Evolutionary conservation across 2,329 filamentous ascomycete genomes (phyloP).

Genomic region (Penicillium sp.): DNA sequence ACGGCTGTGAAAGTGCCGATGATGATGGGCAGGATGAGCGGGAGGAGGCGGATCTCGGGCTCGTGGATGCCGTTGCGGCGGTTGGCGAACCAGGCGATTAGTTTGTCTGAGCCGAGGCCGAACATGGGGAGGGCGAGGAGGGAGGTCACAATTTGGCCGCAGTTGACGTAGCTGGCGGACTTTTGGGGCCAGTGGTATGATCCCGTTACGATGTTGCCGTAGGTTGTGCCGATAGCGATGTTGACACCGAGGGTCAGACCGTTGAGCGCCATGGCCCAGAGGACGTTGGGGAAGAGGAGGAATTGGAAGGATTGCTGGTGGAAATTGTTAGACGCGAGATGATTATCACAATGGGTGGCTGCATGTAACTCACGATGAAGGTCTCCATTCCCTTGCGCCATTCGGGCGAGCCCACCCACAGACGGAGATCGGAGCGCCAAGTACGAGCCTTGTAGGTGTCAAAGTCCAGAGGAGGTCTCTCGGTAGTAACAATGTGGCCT

Average conservation of each 20-base stretch:
- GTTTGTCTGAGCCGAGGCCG: slow-evolving; percentile 42
- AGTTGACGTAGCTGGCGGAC: slow-evolving; percentile 41
- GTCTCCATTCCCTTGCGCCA: slow-evolving; percentile 35
- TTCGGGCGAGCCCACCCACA: slow-evolving; percentile 45
- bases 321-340: background rate
- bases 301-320: slow-evolving; percentile 36
- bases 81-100: slow-evolving; percentile 40
- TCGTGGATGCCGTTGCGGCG: slow-evolving; percentile 45
- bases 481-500: slow-evolving; percentile 11
- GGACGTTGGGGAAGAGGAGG: slow-evolving; percentile 46
- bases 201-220: slow-evolving; percentile 39
- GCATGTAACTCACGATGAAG: slow-evolving; percentile 15
- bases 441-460: slow-evolving; percentile 42
- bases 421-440: slow-evolving; percentile 37
- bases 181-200: slow-evolving; percentile 44
- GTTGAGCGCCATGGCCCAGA: slow-evolving; percentile 47
- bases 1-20: slow-evolving; percentile 43
- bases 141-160: slow-evolving; percentile 44
- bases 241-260: slow-evolving; percentile 46
- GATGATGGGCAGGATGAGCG: slow-evolving; percentile 39
- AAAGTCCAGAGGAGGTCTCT: slow-evolving; percentile 37
- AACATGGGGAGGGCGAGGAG: slow-evolving; percentile 44
- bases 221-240: slow-evolving; percentile 48
- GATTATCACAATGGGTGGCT: no score
- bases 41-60: slow-evolving; percentile 43